phyloP scores from a whole-genome alignment of 805 yeast species.

The Candida orba region DNA sequence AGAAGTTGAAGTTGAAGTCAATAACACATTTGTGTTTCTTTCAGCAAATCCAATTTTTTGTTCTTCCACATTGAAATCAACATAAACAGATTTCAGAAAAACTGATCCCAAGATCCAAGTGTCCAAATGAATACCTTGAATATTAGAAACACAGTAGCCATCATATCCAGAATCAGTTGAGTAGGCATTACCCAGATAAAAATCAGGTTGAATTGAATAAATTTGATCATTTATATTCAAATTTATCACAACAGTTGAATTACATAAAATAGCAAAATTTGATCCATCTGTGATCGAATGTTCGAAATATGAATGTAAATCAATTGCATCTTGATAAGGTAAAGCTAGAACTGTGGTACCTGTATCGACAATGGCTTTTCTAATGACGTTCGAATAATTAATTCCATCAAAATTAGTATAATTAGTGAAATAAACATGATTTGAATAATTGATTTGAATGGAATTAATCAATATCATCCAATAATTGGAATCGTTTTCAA shows the following conservation, averaged over 20 bases:
- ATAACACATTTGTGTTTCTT: constrained; percentile 26
- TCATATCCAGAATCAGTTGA: constrained; percentile 26
- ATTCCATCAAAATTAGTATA: constrained; percentile 7
- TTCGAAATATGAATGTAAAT: constrained; percentile 44
- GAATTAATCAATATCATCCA: constrained; percentile 45
- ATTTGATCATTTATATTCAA: constrained; percentile 37
- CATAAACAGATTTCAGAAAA: constrained; percentile 47
- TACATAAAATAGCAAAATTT: constrained; percentile 55
- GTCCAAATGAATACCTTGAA: constrained; percentile 46
- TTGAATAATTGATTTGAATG: constrained; percentile 29
- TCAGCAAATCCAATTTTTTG: constrained; percentile 47
- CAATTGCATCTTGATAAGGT: constrained; percentile 47
- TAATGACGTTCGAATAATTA: constrained; percentile 14
- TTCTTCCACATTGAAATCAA: constrained; percentile 49
- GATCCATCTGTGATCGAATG: constrained; percentile 50
- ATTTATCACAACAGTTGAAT: constrained; percentile 34
- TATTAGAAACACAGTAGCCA: constrained; percentile 57
- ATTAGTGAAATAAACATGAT: constrained; percentile 26
- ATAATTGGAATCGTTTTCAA: constrained; percentile 30
- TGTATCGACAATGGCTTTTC: constrained; percentile 50
- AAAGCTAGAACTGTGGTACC: constrained; percentile 60
- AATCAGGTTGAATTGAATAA: constrained; percentile 36
- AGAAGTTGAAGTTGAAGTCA: constrained; percentile 18
- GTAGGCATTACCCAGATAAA: constrained; percentile 45
- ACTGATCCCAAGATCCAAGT: constrained; percentile 63